Evolutionary conservation across 148 eudicot species (phyloP), one percentile per base, ranked within the genome.

Genomic region (Spergularia bocconei): DNA sequence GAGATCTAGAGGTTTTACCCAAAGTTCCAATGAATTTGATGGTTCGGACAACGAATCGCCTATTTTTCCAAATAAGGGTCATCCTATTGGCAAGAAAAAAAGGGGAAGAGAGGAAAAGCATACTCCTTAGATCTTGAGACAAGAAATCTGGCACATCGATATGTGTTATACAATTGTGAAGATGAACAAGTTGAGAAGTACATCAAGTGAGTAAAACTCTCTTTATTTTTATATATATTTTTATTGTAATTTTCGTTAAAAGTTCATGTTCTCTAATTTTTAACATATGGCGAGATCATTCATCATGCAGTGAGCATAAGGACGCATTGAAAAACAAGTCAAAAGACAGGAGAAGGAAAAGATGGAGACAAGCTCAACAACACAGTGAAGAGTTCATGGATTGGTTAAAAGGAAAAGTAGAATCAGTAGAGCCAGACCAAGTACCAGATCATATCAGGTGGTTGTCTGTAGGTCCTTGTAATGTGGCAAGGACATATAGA

Each of bases 1-100:
- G 14, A 79, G 23, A 38, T 79, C 59, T 53, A 79, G 44, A n/a
- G 64, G 82, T 29, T 75, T 47, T 72, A 19, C 64, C 11, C 51
- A 59, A 70, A 68, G 74, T 69, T 51, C 44, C 77, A 19, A 50
- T 72, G 25, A 19, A 72, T 11, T 0, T 3, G 21, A 51, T 33
- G 63, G 25, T 20, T 0, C 13, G 38, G 33, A 8, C 5, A 62
- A 54, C 1, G 63, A n/a, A 16, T 19, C 66, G 12, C n/a, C 52
- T 29, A 52, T 66, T 19, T 75, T 65, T 54, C 17, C 6, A 17
- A 62, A 75, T 53, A 8, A 11, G 52, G 71, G 71, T 13, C 38
- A 72, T 9, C 67, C 15, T 12, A 25, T 66, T 51, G 1, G 52
- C 17, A 52, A 52, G 7, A 2, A 33, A 13, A 12, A 12, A 66